Percentiles rank a stretch among this genome's conserved stretches.
These are phyloP conservation scores for Cordyceps cateniannulata DNA, from an alignment of 2,329 filamentous ascomycete genomes.

Conservation along the genomic window DNA sequence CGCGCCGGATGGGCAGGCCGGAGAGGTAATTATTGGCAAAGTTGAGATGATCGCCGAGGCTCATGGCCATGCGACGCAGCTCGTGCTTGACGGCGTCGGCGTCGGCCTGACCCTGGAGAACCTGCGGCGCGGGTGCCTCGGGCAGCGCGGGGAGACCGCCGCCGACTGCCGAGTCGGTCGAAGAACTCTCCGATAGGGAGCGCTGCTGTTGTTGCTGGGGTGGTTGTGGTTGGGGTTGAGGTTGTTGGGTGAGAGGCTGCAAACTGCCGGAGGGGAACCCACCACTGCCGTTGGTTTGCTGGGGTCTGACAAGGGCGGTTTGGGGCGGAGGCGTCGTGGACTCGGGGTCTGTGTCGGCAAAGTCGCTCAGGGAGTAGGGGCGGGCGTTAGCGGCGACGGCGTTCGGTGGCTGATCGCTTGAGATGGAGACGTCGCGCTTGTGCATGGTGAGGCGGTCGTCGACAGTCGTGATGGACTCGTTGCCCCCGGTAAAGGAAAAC, in stretches of 20 bases:
- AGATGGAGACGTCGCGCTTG: conserved; percentile 9
- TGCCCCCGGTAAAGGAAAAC: conserved; percentile 33
- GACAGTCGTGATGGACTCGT: conserved; percentile 13
- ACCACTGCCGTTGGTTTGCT: conserved; percentile 8
- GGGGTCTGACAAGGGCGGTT: conserved; percentile 21
- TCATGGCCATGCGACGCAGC: conserved; percentile 44
- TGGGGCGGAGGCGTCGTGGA: conserved; percentile 24
- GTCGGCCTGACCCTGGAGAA: conserved; percentile 49
- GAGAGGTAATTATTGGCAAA: conserved; percentile 39
- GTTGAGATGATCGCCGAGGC: conserved; percentile 41
- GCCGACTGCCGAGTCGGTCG: background rate
- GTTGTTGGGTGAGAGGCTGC: conserved; percentile 14
- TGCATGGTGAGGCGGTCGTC: conserved; percentile 12
- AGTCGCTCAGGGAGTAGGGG: conserved; percentile 34
- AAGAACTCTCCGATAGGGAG: conserved; percentile 15
- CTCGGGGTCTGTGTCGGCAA: conserved; percentile 35
- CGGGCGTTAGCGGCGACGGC: conserved; percentile 16
- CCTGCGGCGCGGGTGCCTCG: conserved; percentile 40
- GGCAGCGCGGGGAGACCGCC: conserved; percentile 31
- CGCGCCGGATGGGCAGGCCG: conserved; percentile 31
- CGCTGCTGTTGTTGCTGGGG: conserved; percentile 17
- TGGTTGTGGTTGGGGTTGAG: background rate
- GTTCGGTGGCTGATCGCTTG: conserved; percentile 11
- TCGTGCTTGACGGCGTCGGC: conserved; percentile 44
- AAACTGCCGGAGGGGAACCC: conserved; percentile 15